phyloP scores from a whole-genome alignment of 2,329 filamentous ascomycete genomes.

The Hyphodiscus sp. region DNA sequence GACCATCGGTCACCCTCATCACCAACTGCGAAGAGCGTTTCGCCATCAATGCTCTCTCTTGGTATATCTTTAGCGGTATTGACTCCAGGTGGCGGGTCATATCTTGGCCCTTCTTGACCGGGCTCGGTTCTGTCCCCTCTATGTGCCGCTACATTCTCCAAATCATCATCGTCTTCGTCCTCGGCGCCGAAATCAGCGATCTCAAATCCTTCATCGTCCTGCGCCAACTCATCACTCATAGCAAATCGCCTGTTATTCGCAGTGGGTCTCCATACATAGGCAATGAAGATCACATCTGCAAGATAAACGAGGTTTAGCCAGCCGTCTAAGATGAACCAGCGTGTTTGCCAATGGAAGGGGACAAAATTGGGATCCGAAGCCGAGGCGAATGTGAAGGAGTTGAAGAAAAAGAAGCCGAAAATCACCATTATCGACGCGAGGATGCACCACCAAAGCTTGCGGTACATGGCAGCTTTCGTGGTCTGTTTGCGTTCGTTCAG shows the following conservation, averaged over 20 bases:
- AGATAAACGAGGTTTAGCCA: constrained; percentile 98
- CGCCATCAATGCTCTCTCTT: constrained; percentile 67
- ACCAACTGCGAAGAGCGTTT: constrained; percentile 93
- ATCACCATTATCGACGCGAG: constrained; percentile 88
- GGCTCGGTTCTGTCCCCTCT: constrained; percentile 42
- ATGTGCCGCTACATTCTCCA: constrained; percentile 30
- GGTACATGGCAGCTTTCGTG: constrained; percentile 93
- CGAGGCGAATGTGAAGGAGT: background rate
- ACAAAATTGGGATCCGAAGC: constrained; percentile 81
- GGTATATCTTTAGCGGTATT: constrained; percentile 33
- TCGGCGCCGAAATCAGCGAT: constrained; percentile 83
- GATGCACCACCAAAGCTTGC: constrained; percentile 98
- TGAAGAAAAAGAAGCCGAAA: constrained; percentile 48
- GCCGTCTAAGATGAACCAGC: constrained; percentile 96
- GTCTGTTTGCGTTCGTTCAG: constrained; percentile 91
- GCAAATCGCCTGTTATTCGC: constrained; percentile 95
- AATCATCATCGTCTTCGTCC: constrained; percentile 56
- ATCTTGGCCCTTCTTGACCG: constrained; percentile 29
- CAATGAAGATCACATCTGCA: constrained; percentile 84
- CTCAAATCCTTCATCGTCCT: constrained; percentile 97
- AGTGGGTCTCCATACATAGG: constrained; percentile 94
- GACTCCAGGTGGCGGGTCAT: constrained; percentile 27
- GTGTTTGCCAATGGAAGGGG: constrained; percentile 91
- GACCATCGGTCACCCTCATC: constrained; percentile 79
- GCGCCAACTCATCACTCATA: constrained; percentile 98